Evolutionary conservation across 2,329 filamentous ascomycete species (phyloP), one percentile per base, ranked within the genome.

Genomic region (Phaeosphaeria sp.): DNA sequence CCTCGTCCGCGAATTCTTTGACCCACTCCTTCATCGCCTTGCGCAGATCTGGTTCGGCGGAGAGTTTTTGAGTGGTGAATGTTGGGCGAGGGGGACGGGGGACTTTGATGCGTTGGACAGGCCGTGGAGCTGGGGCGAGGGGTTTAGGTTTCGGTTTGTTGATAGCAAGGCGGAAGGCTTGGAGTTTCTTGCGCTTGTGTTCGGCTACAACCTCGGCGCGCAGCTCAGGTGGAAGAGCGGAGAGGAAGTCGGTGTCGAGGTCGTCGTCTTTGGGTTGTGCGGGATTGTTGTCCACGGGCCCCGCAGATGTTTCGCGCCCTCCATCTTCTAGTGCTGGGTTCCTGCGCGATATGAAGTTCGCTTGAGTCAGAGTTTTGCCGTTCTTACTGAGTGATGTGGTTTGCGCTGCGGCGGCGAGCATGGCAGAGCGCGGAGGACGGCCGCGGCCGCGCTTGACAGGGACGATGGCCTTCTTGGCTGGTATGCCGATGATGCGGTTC

Each of bases 21-120:
- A 92, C 85, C 95, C 95, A 99, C 3, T 86, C 86, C 54, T 82
- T 85, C 15, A 97, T 80, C 71, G 92, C 92, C 39, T 87, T 83
- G 46, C 93, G 85, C 53, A 98, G 81, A 64, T 96, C 90, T 0
- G 81, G 73, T 6, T 88, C 65, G 4, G 74, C 73, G 1, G 80
- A 83, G 2, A 90, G 75, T 58, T 84, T 85, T 53, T 80, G 77
- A 15, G 82, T 84, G 0, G 88, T 90, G 68, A 90, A 90, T 0
- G 85, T 87, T 0, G 88, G 87, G 47, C 80, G 82, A 0, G 79
- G 68, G 0, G 83, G 79, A 1, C 80, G 79, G 1, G 85, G 81
- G 1, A 86, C 79, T 7, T 87, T 74, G 7, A 76, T 61, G 2
- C 33, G 56, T 17, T 60, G 58, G 1, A 47, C 30, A 2, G 59